These are phyloP conservation scores for Amyloporia xantha DNA, from an alignment of 768 basidiomycete genomes.

Conservation along the genomic window DNA sequence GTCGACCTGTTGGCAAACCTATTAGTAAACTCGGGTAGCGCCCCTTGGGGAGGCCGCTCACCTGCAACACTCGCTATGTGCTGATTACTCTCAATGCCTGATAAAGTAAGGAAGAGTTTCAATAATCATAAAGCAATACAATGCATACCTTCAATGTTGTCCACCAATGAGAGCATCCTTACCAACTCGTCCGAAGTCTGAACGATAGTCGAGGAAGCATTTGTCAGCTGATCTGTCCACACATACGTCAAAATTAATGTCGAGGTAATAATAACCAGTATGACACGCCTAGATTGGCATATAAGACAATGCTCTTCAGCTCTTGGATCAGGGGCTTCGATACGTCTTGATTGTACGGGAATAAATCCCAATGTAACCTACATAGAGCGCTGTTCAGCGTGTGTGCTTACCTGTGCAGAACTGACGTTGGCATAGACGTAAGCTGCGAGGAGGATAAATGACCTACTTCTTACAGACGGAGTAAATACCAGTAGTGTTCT, in stretches of 20 bases:
- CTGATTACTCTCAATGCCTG: neutral
- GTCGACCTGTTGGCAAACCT: conserved; percentile 27
- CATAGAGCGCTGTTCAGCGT: no score
- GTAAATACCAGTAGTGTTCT: conserved; percentile 18
- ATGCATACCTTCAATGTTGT: conserved; percentile 7
- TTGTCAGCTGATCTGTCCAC: no score
- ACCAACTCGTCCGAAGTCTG: conserved; percentile 11
- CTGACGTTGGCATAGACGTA: no score
- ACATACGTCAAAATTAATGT: no score
- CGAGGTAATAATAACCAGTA: no score
- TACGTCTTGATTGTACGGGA: conserved; percentile 14
- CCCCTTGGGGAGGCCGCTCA: no score
- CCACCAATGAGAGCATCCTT: conserved; percentile 9
- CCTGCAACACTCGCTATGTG: conserved; percentile 1
- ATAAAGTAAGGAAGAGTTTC: neutral
- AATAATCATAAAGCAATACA: no score
- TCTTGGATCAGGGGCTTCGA: conserved; percentile 18
- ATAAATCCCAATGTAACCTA: conserved; percentile 24
- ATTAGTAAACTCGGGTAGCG: no score
- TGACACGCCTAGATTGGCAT: conserved; percentile 37
- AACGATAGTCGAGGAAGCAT: conserved; percentile 11
- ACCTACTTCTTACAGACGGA: no score
- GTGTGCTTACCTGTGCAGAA: no score
- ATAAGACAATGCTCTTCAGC: conserved; percentile 31
- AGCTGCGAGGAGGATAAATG: no score